Percentiles rank a stretch among this genome's conserved stretches.
These are phyloP conservation scores for Boletus fagicola DNA, from an alignment of 768 basidiomycete genomes.

Conservation along the genomic window DNA sequence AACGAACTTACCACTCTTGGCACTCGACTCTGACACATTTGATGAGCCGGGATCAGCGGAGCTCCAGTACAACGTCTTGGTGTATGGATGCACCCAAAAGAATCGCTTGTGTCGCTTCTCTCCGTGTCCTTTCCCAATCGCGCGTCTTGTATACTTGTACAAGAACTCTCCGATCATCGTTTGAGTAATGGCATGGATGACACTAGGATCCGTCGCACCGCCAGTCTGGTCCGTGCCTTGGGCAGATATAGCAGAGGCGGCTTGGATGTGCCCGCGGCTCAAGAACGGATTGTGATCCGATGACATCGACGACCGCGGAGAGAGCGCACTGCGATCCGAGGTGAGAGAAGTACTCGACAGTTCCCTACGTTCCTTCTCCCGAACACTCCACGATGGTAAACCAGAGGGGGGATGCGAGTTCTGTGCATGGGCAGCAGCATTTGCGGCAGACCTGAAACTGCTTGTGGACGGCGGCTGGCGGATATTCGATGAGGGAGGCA, in stretches of 20 bases:
- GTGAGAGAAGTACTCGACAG: conserved; percentile 68
- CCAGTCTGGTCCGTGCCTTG: conserved; percentile 30
- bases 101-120: conserved; percentile 89
- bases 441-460: conserved; percentile 77
- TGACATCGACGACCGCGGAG: conserved; percentile 79
- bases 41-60: conserved; percentile 89
- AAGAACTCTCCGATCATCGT: conserved; percentile 99
- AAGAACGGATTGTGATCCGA: conserved; percentile 64
- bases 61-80: conserved; percentile 97
- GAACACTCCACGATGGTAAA: conserved; percentile 49
- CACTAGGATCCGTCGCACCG: conserved; percentile 75
- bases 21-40: conserved; percentile 85
- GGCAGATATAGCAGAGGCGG: conserved; percentile 44
- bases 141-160: conserved; percentile 92
- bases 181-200: conserved; percentile 98
- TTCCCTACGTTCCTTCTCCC: conserved; percentile 54
- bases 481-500: conserved; percentile 69
- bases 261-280: conserved; percentile 36
- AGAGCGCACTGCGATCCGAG: conserved; percentile 65
- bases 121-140: conserved; percentile 88
- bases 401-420: conserved; percentile 41
- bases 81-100: conserved; percentile 99
- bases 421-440: conserved; percentile 53
- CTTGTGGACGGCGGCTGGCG: conserved; percentile 74
- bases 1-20: conserved; percentile 85